Evolutionary conservation across 73 alveolate genomes (phyloP), one percentile per base, ranked within the genome.

Genomic region (Loxodes magnus): DNA sequence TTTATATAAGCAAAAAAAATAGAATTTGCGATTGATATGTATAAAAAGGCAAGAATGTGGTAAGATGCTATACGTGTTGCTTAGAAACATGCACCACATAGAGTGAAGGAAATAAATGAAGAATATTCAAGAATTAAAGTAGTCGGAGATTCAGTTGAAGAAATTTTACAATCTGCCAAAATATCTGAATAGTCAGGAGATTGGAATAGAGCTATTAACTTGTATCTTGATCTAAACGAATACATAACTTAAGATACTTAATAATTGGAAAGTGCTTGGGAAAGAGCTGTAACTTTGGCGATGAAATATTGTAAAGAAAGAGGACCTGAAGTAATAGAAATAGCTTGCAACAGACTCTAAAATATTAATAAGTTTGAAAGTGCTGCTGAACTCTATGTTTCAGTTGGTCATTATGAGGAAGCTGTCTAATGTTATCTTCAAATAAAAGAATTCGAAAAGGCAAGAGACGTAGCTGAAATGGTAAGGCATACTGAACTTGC

Each of bases 151-250:
- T n/a, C n/a, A n/a, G 35, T 63, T 28, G 98, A 93, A 30, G 94
- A 87, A 28, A 66, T 86, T 28, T 62, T 71, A 24, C 82, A 87
- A 48, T 64, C 90, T 41, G 99, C 98, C 9, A 85, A 86, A 69
- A 79, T 92, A 73, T 88, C 91, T 90, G 98, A 90, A 71, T 94
- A 83, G 52, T 51, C 78, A 15, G 86, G 99, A 61, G 99, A 93
- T 64, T 90, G 76, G 55, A 57, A 72, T 55, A 89, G 77, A 48
- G 99, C 96, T 5, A 87, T 93, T 31, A 97, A 93, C 56, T 77
- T 87, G 22, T 93, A 90, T 62, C 78, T 93, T 41, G 87, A 88
- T 38, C 84, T 93, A 51, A 83, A 88, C 21, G 96, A 93, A 51
- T 77, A 79, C 10, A 90, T 85, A 49, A 87, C 95, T 42, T 82